Evolutionary conservation across 495 filamentous ascomycete species (phyloP), one percentile per base, ranked within the genome.

Genomic region (Neurospora discreta): DNA sequence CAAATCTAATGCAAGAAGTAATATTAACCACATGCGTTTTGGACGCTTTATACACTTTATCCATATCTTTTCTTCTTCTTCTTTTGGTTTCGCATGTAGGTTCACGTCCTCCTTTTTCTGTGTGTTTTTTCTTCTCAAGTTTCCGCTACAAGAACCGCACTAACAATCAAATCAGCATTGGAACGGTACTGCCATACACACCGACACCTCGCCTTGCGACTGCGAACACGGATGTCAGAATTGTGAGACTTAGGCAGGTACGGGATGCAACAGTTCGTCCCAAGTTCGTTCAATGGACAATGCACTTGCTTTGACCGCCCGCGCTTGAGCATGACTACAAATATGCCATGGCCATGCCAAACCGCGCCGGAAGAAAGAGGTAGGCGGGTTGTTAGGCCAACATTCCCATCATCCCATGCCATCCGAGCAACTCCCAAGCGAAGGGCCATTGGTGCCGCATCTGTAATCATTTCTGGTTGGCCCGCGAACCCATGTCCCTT

Each of bases 401-500:
- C 52, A 65, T 65, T 65, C 13, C 33, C 33, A 36, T 36, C 33
- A 36, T 36, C 33, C 52, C 52, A 65, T 65, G 52, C 26, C 26
- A 60, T 60, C 52, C 52, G 52, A 60, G 15, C 52, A 65, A 65
- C 52, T 65, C 52, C 52, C 52, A 65, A 65, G 52, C 52, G 15
- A 65, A 65, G 52, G 26, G 52, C 46, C 46, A 33, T 65, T 65
- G 52, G 26, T 60, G 52, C 52, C 52, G 52, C 52, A 10, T 65
- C 52, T 65, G 26, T 33, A 33, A 68, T 65, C 73, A 36, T 70
- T 26, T 58, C 15, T 42, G 68, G 73, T 74, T 74, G 73, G 70
- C 71, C 74, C 69, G 67, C 73, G 70, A 71, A 60, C 72, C 69
- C 71, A 44, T 39, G 40, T 43, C 18, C 39, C 23, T 73, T 75